phyloP scores from a whole-genome alignment of 2,329 filamentous ascomycete species.

The Chaetomiaceae sp. region DNA sequence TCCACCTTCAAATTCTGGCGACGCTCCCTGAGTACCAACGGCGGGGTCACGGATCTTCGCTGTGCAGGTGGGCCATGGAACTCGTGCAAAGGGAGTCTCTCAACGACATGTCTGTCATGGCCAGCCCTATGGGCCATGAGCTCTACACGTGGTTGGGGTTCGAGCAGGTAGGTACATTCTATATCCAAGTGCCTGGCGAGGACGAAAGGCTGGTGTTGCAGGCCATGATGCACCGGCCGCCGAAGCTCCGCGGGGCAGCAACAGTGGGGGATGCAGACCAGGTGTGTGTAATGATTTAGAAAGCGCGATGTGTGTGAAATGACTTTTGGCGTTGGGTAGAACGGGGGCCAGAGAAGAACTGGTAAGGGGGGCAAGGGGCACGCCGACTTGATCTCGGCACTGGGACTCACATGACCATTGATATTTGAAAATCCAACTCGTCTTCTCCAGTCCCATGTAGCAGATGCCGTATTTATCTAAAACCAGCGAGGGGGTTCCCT shows the following conservation, averaged over 20 bases:
- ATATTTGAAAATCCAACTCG: too few species aligned
- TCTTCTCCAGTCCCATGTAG: too few species aligned
- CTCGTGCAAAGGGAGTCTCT: constrained; percentile 16
- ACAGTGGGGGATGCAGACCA: neutral
- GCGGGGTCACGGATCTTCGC: constrained; percentile 21
- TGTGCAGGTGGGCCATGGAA: constrained; percentile 25
- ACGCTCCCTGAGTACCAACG: constrained; percentile 23
- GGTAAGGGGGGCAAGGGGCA: neutral
- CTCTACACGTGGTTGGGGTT: constrained; percentile 23
- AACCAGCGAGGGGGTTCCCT: too few species aligned
- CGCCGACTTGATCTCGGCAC: neutral
- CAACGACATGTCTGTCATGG: constrained; percentile 24
- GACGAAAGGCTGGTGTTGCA: constrained; percentile 20
- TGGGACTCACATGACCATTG: neutral
- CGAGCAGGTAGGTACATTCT: constrained; percentile 12
- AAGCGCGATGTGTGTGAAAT: neutral
- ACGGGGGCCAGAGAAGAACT: neutral
- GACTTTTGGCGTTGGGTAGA: neutral
- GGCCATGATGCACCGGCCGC: constrained; percentile 24
- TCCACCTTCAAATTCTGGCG: constrained; percentile 26
- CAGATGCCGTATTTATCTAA: too few species aligned
- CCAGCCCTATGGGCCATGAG: constrained; percentile 25
- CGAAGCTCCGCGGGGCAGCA: neutral
- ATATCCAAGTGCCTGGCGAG: constrained; percentile 23
- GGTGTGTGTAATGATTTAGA: neutral